Evolutionary conservation across 1,284 basidiomycete genomes (phyloP).

Genomic region (Trichosporon sp.): DNA sequence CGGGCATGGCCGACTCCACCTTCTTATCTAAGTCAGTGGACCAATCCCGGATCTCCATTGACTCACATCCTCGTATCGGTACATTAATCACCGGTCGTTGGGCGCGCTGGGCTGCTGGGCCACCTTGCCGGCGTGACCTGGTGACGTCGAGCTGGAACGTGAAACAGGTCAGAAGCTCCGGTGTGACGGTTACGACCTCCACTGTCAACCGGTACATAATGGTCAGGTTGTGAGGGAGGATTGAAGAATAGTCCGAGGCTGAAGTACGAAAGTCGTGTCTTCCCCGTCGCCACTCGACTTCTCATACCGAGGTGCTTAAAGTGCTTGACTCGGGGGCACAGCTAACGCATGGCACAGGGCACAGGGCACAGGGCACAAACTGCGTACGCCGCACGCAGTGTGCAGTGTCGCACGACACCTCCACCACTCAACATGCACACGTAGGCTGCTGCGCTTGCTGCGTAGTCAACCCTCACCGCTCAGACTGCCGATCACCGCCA

Average conservation of each 20-base stretch:
- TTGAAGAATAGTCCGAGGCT: slow-evolving; percentile 14
- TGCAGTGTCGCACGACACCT: no score
- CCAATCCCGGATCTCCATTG: slow-evolving; percentile 1
- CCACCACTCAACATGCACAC: neutral
- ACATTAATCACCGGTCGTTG: neutral
- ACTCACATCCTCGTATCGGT: neutral
- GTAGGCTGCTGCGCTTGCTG: slow-evolving; percentile 5
- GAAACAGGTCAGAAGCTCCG: neutral
- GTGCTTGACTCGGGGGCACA: neutral
- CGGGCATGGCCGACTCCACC: neutral
- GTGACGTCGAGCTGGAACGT: neutral
- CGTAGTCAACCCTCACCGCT: neutral
- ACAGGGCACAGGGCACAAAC: neutral
- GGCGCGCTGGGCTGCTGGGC: no score
- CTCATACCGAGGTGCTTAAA: neutral
- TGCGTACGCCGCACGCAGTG: neutral
- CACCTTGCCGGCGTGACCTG: no score
- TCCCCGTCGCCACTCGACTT: neutral
- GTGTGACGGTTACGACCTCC: neutral
- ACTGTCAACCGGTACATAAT: neutral
- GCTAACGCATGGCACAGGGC: no score
- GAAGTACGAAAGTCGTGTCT: neutral
- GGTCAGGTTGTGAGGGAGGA: neutral
- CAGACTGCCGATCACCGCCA: slow-evolving; percentile 1
- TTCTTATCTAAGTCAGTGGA: neutral